Base-by-base conservation (phyloP, 1,139 yeast species). In the Kurtzmaniella quercitrusa region DNA sequence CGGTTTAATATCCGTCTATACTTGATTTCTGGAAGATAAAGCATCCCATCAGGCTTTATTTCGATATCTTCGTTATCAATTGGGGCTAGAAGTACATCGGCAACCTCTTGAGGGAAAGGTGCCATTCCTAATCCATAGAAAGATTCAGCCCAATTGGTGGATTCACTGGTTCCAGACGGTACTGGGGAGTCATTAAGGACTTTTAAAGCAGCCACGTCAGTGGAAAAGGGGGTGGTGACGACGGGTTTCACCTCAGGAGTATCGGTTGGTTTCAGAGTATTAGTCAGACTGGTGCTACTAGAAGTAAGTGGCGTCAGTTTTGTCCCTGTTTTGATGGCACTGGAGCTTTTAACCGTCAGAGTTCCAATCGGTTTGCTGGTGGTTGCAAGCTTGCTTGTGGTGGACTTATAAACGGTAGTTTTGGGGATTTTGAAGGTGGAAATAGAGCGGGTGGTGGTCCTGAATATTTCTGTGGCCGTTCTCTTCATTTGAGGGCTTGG, bases 1-100 rank as follows among this genome's bases (percentile, higher is more conserved):
- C 75, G 75, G 64, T 91, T 91, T 53, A 93, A 66, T 29, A 90
- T 85, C 40, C 98, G 77, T 50, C 98, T 79, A 60, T 93, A 93
- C 60, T 91, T 90, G 63, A 93, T 93, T 63, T 93, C 98, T 0
- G 98, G 98, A 42, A 93, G 69, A 56, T 89, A 93, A 12, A 93
- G 65, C 43, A 93, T 70, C 15, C 98, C 98, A 61, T 93, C 98
- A 0, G 98, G 98, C 50, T 93, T 93, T 51, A 93, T 85, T 61
- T 93, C 98, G 43, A 93, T 82, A 53, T 93, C 98, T 25, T 73
- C 75, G 5, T 78, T 73, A 1, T 73, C 74, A 17, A 93, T 58
- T 0, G 84, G 79, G 2, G 84, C 78, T 41, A 81, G 61, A 15
- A 93, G 67, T 8, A 79, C 70, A 25, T 78, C 77, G 43, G 80